A percentile compares a stretch with the other conserved stretches of the same genome.
Conservation (phyloP, 805 yeast genomes). For the Priceomyces haplophilus region DNA sequence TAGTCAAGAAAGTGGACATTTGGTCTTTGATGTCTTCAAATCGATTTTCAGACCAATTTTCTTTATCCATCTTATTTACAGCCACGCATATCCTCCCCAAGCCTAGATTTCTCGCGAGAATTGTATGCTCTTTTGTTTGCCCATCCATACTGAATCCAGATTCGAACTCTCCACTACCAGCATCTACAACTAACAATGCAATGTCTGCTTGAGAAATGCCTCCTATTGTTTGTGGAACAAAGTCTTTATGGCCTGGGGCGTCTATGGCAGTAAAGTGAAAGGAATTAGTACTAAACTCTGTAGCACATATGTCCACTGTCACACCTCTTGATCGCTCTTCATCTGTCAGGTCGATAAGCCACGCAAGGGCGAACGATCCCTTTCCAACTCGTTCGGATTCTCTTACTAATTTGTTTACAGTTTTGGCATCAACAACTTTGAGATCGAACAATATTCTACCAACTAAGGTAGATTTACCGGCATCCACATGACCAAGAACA, state of each 20-base stretch:
- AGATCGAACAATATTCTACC: slow-evolving; percentile 68
- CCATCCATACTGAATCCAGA: slow-evolving; percentile 65
- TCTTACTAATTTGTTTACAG: slow-evolving; percentile 57
- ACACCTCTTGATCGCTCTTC: slow-evolving; percentile 78
- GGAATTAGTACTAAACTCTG: slow-evolving; percentile 55
- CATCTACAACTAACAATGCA: slow-evolving; percentile 69
- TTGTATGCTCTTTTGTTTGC: slow-evolving; percentile 76
- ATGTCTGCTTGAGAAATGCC: slow-evolving; percentile 79
- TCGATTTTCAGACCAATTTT: slow-evolving; percentile 53
- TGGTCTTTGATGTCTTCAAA: slow-evolving; percentile 50
- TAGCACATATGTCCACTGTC: slow-evolving; percentile 73
- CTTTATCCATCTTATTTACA: slow-evolving; percentile 68
- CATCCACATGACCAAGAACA: slow-evolving; percentile 83
- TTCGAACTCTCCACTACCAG: slow-evolving; percentile 65
- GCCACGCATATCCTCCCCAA: slow-evolving; percentile 58
- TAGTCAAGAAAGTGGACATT: slow-evolving; percentile 47
- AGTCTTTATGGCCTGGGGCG: slow-evolving; percentile 83
- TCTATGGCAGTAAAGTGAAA: slow-evolving; percentile 69
- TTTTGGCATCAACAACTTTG: slow-evolving; percentile 63
- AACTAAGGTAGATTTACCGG: slow-evolving; percentile 79
- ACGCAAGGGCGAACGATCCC: slow-evolving; percentile 77
- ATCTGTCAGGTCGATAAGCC: slow-evolving; percentile 79
- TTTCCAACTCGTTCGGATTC: slow-evolving; percentile 70
- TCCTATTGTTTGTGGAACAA: slow-evolving; percentile 82
- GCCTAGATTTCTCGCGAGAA: slow-evolving; percentile 65